Percentiles rank a stretch among this genome's conserved stretches.
phyloP scores from a whole-genome alignment of 495 filamentous ascomycete genomes.

The Chlorociboria aeruginascens region DNA sequence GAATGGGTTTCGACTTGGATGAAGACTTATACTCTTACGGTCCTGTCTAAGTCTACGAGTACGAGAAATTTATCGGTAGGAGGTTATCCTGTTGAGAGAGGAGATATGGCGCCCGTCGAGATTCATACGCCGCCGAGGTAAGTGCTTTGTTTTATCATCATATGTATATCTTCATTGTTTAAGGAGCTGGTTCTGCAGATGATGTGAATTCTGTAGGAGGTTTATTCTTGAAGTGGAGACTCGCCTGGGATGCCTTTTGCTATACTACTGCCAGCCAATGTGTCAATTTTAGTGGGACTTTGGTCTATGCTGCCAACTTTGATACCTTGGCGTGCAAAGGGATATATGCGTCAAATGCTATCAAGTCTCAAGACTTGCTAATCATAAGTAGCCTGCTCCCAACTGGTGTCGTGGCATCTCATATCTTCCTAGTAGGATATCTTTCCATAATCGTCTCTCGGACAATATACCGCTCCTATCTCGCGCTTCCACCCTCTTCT shows the following conservation, averaged over 20 bases:
- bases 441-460: slow-evolving; percentile 25
- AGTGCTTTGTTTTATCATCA: not conserved
- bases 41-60: not conserved
- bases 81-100: not conserved
- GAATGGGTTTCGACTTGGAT: not conserved
- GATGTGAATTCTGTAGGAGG: not conserved
- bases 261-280: too few relatives aligned
- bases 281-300: too few relatives aligned
- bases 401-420: slow-evolving; percentile 23
- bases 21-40: slow-evolving; percentile 8
- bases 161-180: not conserved
- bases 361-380: not conserved
- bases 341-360: too few relatives aligned
- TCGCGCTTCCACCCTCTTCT: slow-evolving; percentile 31
- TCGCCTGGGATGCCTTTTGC: too few relatives aligned
- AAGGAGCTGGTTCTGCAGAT: not conserved
- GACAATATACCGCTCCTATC: slow-evolving; percentile 32
- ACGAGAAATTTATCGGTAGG: not conserved
- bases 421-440: slow-evolving; percentile 24
- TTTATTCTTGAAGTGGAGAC: too few relatives aligned
- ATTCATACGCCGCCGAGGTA: slow-evolving; percentile 5
- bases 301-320: too few relatives aligned
- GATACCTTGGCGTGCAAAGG: too few relatives aligned
- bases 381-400: slow-evolving; percentile 24
- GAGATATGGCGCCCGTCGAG: slow-evolving; percentile 12